These are phyloP conservation scores for Diaporthe aspalathi DNA, from an alignment of 2,329 filamentous ascomycete species.

Conservation along the genomic window DNA sequence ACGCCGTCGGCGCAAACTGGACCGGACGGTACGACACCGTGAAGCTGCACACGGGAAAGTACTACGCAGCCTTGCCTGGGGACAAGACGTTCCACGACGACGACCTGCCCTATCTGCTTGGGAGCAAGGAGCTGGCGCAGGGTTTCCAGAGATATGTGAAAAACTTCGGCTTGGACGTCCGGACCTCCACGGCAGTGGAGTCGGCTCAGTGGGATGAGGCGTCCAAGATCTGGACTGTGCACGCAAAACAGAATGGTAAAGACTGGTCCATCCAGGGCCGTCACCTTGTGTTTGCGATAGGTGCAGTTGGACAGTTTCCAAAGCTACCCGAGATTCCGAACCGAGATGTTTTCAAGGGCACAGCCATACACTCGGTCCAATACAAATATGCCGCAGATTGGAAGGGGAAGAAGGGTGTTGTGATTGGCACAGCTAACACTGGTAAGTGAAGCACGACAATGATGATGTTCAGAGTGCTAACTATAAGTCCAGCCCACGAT, in stretches of 20 bases:
- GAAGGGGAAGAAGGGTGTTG: conserved; percentile 2
- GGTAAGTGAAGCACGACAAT: neutral
- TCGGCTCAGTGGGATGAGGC: neutral
- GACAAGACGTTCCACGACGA: conserved; percentile 15
- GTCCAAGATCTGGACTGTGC: conserved; percentile 2
- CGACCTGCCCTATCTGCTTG: neutral
- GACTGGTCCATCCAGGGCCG: conserved; percentile 7
- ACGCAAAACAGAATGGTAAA: conserved; percentile 1
- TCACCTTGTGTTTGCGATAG: neutral
- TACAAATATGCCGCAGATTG: neutral
- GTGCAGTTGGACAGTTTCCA: neutral
- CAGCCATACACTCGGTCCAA: conserved; percentile 4
- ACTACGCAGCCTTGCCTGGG: neutral
- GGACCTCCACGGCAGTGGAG: neutral
- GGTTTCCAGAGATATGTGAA: neutral
- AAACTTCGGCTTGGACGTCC: neutral
- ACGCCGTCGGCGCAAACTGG: conserved; percentile 11
- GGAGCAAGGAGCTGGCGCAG: conserved; percentile 2
- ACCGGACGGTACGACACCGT: conserved; percentile 10
- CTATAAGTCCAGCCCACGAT: neutral
- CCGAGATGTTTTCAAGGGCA: neutral
- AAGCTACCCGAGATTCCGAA: neutral
- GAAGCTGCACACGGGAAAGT: conserved; percentile 9
- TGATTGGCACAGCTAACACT: conserved; percentile 8
- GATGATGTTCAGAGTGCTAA: neutral